These are phyloP conservation scores for Seiridium cupressi DNA, from an alignment of 2,329 filamentous ascomycete species.

Conservation along the genomic window DNA sequence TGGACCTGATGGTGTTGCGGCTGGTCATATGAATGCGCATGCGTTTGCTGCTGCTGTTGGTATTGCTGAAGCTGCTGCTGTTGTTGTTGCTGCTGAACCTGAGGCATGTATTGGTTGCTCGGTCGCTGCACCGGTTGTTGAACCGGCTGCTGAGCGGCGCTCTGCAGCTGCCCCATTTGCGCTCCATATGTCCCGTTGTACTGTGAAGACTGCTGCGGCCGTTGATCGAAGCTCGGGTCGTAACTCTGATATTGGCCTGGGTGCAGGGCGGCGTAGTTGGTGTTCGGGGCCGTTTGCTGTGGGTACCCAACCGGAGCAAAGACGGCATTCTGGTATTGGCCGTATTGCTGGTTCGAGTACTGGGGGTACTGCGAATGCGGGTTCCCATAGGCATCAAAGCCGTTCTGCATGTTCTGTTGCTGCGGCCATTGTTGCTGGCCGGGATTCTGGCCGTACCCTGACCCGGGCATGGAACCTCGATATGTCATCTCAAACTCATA, in stretches of 20 bases:
- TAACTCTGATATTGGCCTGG: slow-evolving; percentile 23
- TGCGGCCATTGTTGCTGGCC: slow-evolving; percentile 19
- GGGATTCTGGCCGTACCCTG: slow-evolving; percentile 22
- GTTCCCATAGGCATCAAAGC: slow-evolving; percentile 24
- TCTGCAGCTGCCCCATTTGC: slow-evolving; percentile 10
- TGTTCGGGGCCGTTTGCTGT: slow-evolving; percentile 20
- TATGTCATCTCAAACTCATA: slow-evolving; percentile 32
- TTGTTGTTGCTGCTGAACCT: slow-evolving; percentile 10
- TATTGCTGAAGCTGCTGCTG: slow-evolving; percentile 11
- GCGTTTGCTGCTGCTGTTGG: slow-evolving; percentile 10
- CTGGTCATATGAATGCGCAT: not conserved
- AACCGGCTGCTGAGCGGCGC: slow-evolving; percentile 5
- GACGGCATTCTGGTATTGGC: slow-evolving; percentile 16
- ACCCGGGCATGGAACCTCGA: slow-evolving; percentile 28
- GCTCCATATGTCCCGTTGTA: slow-evolving; percentile 13
- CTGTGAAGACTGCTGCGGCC: slow-evolving; percentile 11
- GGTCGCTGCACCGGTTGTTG: slow-evolving; percentile 7
- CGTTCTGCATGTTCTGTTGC: slow-evolving; percentile 18
- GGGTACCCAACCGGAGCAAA: slow-evolving; percentile 18
- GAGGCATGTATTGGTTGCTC: slow-evolving; percentile 5
- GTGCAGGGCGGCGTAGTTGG: slow-evolving; percentile 14
- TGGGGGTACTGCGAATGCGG: slow-evolving; percentile 21
- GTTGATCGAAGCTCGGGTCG: slow-evolving; percentile 27
- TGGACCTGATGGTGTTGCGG: slow-evolving; percentile 18
- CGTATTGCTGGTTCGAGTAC: slow-evolving; percentile 24